phyloP scores from a whole-genome alignment of 108 stramenopile species.

The Cyclotella kingstonii region DNA sequence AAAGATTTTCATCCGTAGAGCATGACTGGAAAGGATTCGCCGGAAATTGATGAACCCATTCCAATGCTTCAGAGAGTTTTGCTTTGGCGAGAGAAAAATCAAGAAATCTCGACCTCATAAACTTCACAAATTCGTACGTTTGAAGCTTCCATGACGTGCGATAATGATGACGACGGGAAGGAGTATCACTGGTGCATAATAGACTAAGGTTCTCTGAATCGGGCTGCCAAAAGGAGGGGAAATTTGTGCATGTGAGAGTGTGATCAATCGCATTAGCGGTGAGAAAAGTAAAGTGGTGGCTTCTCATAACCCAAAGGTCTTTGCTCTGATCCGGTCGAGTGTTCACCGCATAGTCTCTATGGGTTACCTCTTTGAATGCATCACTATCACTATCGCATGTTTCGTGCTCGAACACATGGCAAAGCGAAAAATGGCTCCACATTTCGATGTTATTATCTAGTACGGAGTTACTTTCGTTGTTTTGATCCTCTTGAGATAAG shows the following conservation, averaged over 20 bases:
- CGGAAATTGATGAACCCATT: conserved; percentile 33
- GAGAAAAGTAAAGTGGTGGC: conserved; percentile 45
- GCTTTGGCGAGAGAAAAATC: conserved; percentile 35
- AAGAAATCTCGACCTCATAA: conserved; percentile 42
- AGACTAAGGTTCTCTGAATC: conserved; percentile 42
- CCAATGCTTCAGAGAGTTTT: conserved; percentile 45
- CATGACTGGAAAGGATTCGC: conserved; percentile 32
- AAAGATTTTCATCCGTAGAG: conserved; percentile 3
- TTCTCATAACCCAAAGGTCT: conserved; percentile 50
- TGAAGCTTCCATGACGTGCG: conserved; percentile 44
- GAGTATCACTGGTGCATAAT: conserved; percentile 48
- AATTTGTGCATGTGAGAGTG: conserved; percentile 32
- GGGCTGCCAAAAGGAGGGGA: conserved; percentile 58
- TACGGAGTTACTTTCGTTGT: conserved; percentile 4
- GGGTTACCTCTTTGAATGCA: no score
- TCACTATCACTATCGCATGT: background rate
- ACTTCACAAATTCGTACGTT: conserved; percentile 40
- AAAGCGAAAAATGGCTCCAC: conserved; percentile 36
- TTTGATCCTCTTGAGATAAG: conserved; percentile 20
- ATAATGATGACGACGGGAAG: conserved; percentile 50
- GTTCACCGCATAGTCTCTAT: no score
- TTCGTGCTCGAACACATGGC: conserved; percentile 20
- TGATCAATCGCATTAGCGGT: conserved; percentile 29
- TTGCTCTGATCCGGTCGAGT: conserved; percentile 4
- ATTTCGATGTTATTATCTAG: conserved; percentile 13